Conservation (phyloP, 2,329 filamentous ascomycete species). For the Fonsecaea multimorphosa region DNA sequence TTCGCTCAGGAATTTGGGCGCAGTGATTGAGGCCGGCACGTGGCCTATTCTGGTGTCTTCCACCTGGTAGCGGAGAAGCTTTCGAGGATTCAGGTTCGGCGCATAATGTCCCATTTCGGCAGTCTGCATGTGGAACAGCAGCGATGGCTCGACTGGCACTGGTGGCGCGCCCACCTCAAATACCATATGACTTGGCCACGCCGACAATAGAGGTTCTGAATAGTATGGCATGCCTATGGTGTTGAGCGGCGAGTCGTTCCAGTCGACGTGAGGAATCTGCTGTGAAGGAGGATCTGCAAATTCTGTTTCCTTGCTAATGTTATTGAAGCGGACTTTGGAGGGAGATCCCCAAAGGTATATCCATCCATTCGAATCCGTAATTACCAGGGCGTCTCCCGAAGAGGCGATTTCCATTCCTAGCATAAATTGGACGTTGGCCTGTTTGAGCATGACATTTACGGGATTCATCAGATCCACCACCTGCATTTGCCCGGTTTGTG, state of each 20-base stretch:
- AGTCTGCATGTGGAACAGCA: slow-evolving; percentile 71
- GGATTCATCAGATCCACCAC: slow-evolving; percentile 95
- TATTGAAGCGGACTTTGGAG: slow-evolving; percentile 83
- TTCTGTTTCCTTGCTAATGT: slow-evolving; percentile 77
- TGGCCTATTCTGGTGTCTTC: slow-evolving; percentile 75
- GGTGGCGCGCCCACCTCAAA: slow-evolving; percentile 87
- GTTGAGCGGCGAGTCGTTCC: slow-evolving; percentile 80
- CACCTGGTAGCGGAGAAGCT: slow-evolving; percentile 77
- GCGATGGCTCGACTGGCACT: slow-evolving; percentile 71
- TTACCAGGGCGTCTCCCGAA: slow-evolving; percentile 81
- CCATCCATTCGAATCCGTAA: slow-evolving; percentile 78
- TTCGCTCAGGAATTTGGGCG: slow-evolving; percentile 93
- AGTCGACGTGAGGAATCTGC: slow-evolving; percentile 67
- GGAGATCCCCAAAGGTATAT: slow-evolving; percentile 90
- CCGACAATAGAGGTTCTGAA: slow-evolving; percentile 81
- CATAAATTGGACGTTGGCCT: slow-evolving; percentile 79
- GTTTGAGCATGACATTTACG: slow-evolving; percentile 82
- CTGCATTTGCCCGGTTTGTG: slow-evolving; percentile 90
- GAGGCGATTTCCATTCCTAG: slow-evolving; percentile 84
- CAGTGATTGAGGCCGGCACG: slow-evolving; percentile 66
- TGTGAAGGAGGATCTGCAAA: slow-evolving; percentile 73
- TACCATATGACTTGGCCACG: slow-evolving; percentile 83
- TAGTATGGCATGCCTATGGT: slow-evolving; percentile 92
- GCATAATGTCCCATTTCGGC: slow-evolving; percentile 80
- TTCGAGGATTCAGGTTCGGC: slow-evolving; percentile 68